phyloP scores from a whole-genome alignment of 2,329 filamentous ascomycete genomes.

The Pseudopithomyces maydicus region DNA sequence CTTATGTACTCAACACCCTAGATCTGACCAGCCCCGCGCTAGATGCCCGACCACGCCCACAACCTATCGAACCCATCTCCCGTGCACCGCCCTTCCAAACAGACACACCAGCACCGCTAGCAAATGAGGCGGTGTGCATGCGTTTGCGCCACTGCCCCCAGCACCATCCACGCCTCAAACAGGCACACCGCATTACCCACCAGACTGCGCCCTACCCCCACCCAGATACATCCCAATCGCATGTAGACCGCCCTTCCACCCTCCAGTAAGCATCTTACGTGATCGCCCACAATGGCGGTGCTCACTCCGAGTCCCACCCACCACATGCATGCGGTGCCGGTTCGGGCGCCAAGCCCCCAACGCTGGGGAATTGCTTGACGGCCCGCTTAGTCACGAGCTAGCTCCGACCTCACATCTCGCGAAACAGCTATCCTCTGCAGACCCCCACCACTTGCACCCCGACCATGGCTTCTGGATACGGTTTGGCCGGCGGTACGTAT shows the following conservation, averaged over 20 bases:
- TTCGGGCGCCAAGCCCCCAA: too few species aligned
- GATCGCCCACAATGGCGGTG: too few species aligned
- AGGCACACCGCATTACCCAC: too few species aligned
- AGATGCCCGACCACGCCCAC: not conserved
- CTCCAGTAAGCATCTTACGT: too few species aligned
- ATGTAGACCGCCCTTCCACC: too few species aligned
- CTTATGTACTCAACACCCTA: not conserved
- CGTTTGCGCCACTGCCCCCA: not conserved
- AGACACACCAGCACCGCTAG: not conserved
- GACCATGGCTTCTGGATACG: conserved; percentile 81
- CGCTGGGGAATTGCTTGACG: too few species aligned
- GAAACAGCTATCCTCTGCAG: conserved; percentile 16
- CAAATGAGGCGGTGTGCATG: not conserved
- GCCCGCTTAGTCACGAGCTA: conserved; percentile 8
- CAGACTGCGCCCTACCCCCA: too few species aligned
- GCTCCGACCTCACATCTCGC: conserved; percentile 24
- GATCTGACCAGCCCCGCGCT: not conserved
- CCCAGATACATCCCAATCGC: too few species aligned
- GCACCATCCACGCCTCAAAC: too few species aligned
- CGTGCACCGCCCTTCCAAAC: not conserved
- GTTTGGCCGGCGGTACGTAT: conserved; percentile 75
- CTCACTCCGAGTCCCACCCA: too few species aligned
- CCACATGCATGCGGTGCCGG: too few species aligned
- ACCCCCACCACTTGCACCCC: conserved; percentile 38
- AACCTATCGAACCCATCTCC: not conserved